Conservation (phyloP, 2,329 filamentous ascomycete genomes). For the Ceratocystis papillata region DNA sequence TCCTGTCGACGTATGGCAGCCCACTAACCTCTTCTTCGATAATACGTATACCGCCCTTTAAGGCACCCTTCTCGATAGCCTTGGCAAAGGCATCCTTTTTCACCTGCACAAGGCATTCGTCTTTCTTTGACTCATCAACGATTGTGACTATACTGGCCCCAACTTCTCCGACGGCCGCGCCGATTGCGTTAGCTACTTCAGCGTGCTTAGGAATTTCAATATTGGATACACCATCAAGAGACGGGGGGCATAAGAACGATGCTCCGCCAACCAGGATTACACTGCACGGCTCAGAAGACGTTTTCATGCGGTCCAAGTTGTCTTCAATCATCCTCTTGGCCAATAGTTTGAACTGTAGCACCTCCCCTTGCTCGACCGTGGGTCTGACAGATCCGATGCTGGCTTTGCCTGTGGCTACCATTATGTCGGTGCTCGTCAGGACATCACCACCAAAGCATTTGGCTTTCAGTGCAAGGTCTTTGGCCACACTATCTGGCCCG, state of each 20-base stretch:
- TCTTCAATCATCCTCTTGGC: constrained; percentile 26
- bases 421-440: constrained; percentile 28
- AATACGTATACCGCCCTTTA: constrained; percentile 23
- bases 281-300: constrained; percentile 26
- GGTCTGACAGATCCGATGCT: constrained; percentile 27
- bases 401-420: constrained; percentile 26
- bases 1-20: constrained; percentile 27
- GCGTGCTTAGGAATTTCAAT: constrained; percentile 26
- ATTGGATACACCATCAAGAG: constrained; percentile 26
- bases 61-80: constrained; percentile 26
- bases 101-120: constrained; percentile 24
- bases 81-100: constrained; percentile 25
- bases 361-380: constrained; percentile 25
- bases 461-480: constrained; percentile 26
- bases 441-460: constrained; percentile 27
- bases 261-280: constrained; percentile 28
- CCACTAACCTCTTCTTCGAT: constrained; percentile 27
- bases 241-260: constrained; percentile 25
- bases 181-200: constrained; percentile 27
- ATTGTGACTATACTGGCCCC: constrained; percentile 26
- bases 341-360: constrained; percentile 22
- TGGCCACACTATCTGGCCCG: constrained; percentile 29
- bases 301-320: constrained; percentile 27
- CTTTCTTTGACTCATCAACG: constrained; percentile 25
- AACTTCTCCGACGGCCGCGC: constrained; percentile 27